Conservation (phyloP, 805 yeast genomes). For the Ogataea kodamae region DNA sequence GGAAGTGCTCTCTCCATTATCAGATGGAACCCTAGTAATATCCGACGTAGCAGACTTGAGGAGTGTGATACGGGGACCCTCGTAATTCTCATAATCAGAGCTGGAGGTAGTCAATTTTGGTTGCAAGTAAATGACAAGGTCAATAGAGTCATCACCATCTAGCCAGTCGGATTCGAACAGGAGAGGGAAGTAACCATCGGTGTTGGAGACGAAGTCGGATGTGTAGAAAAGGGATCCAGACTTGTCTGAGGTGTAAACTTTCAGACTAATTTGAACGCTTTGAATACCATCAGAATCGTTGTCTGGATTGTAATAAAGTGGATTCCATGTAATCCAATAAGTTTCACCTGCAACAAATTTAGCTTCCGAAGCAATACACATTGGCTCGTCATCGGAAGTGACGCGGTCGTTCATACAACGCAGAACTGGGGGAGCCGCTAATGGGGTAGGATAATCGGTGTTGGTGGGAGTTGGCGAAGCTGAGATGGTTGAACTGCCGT, state of each 20-base stretch:
- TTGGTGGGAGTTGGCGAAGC: conserved; percentile 4
- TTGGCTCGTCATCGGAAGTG: conserved; percentile 1
- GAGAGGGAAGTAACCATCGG: conserved; percentile 1
- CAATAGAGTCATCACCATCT: conserved; percentile 1
- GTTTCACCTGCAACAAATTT: conserved; percentile 2
- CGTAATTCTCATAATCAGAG: neutral
- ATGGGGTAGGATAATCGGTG: conserved; percentile 2
- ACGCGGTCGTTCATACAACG: conserved; percentile 4
- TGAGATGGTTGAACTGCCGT: conserved; percentile 1
- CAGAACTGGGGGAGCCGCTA: conserved; percentile 4
- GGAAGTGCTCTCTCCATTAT: conserved; percentile 1
- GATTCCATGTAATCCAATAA: conserved; percentile 5
- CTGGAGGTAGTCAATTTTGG: neutral
- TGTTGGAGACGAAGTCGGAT: neutral
- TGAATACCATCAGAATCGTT: conserved; percentile 1
- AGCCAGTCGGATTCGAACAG: conserved; percentile 1
- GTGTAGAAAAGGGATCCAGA: conserved; percentile 1
- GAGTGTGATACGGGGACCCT: conserved; percentile 1
- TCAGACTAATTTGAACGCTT: neutral
- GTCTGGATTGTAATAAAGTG: conserved; percentile 1
- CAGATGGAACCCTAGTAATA: conserved; percentile 2
- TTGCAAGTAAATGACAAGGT: neutral
- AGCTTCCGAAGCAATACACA: conserved; percentile 1
- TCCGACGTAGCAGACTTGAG: neutral
- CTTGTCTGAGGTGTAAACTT: neutral